Evolutionary conservation across 2,329 filamentous ascomycete genomes (phyloP), one percentile per base, ranked within the genome.

Genomic region (Aspergillus terreus): DNA sequence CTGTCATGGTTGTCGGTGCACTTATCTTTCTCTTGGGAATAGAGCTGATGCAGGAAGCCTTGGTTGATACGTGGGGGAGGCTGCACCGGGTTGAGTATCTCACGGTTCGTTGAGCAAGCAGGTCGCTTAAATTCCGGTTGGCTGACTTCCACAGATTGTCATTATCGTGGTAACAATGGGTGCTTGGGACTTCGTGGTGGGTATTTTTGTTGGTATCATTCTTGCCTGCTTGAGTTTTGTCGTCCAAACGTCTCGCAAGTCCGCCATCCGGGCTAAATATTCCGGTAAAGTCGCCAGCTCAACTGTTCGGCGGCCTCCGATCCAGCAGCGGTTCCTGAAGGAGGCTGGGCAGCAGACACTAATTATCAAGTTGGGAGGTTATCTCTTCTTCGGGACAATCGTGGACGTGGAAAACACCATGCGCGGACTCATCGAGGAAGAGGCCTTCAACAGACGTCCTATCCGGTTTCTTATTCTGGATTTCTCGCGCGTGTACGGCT

Each of bases 311-410:
- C 85, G 94, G 49, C 95, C 96, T 59, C 89, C 90, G 0, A 85
- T 91, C 3, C 94, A 99, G 62, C 86, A 92, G 54, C 84, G 88
- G 53, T 99, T 94, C 65, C 77, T 99, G 4, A 85, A 86, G 54
- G 82, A 92, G 58, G 92, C 94, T 14, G 92, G 92, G 3, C 82
- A 83, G 30, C 94, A 99, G 67, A 94, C 95, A 32, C 87, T 89
- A 52, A 85, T 97, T 46, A 87, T 95, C 63, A 97, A 97, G 70
- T 80, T 99, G 14, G 87, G 88, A 0, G 92, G 94, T 0, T 97
- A 92, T 65, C 82, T 99, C n/a, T 99, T 99, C 77, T 99, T 99
- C 61, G 94, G 94, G 14, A 97, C 92, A 2, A 96, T 99, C 58
- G 92, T 96, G 48, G 90, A 90, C 44, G 92, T 99, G 0, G 94